Base-by-base conservation (phyloP, 2,329 filamentous ascomycete genomes). In the Fusarium sp. region DNA sequence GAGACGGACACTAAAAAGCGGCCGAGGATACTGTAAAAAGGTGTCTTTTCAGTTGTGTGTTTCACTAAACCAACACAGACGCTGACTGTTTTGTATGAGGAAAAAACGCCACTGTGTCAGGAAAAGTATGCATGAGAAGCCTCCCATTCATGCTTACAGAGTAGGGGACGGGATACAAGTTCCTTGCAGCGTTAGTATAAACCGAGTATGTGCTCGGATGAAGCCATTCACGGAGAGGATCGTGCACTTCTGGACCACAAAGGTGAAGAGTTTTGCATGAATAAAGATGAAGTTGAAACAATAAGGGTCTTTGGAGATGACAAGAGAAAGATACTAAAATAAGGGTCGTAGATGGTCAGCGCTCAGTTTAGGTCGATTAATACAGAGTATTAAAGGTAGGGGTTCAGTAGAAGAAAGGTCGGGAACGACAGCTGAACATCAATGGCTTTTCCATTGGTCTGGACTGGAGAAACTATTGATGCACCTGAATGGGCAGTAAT, bases 21-120 rank as follows among this genome's bases (percentile, higher is more conserved):
- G 19, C 41, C 41, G 21, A 43, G 14, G 19, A 43, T 14, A 23
- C 8, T 23, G 41, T 43, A 43, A 23, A 25, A 44, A 25, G 19
- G 39, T 41, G 14, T 45, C 23, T 28, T 51, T n/a, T 69, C 52
- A 62, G 65, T 58, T 62, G 65, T 67, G 62, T 51, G 70, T 71
- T 69, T 73, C 70, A 71, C 65, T 49, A 65, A 37, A 45, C 48
- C 50, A 49, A 57, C 57, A 37, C 34, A 37, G 34, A 37, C 34
- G 34, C 34, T 37, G 34, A 37, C 34, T 58, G 34, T 49, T 39
- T 42, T 52, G 21, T 45, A n/a, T 26, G 41, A 7, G 9, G 9
- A 16, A 12, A 37, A 21, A 46, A 62, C 69, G 69, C 67, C 58
- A 67, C 61, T 48, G 44, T 50, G 52, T 68, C 60, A 42, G 58